phyloP scores from a whole-genome alignment of 108 stramenopile genomes.

The Cylindrotheca fusiformis region DNA sequence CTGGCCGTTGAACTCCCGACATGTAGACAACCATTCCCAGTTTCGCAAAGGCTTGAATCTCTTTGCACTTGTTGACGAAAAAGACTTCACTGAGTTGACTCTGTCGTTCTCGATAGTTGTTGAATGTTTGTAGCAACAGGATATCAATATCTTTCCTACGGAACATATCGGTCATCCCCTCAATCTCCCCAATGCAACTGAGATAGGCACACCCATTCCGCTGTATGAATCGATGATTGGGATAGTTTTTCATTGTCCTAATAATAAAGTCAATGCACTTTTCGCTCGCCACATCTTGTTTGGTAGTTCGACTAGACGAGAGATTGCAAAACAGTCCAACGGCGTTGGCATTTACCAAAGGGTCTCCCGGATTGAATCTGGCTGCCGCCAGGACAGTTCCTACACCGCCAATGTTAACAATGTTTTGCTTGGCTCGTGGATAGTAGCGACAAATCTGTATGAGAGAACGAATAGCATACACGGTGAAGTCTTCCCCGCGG shows the following conservation, averaged over 20 bases:
- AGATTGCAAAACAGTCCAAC: not conserved
- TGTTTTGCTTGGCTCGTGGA: not conserved
- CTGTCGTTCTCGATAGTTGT: not conserved
- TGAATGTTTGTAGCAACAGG: not conserved
- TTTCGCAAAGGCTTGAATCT: not conserved
- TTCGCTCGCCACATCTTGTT: not conserved
- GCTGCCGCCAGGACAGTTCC: not conserved
- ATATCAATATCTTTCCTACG: not conserved
- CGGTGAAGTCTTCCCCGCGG: not conserved
- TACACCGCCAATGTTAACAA: not conserved
- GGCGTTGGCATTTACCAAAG: not conserved
- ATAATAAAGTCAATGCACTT: not conserved
- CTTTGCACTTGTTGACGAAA: not conserved
- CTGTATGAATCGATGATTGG: not conserved
- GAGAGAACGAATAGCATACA: not conserved
- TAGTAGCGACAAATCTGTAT: not conserved
- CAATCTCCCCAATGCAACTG: not conserved
- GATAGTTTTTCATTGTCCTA: not conserved
- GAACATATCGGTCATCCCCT: not conserved
- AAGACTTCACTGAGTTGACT: not conserved
- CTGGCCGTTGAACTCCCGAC: not conserved
- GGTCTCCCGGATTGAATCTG: not conserved
- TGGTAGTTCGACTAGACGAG: not conserved
- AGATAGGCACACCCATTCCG: not conserved
- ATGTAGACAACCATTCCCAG: not conserved